Evolutionary conservation across 2,329 filamentous ascomycete genomes (phyloP), one percentile per base, ranked within the genome.

Genomic region (Hymenoscyphus fraxineus): DNA sequence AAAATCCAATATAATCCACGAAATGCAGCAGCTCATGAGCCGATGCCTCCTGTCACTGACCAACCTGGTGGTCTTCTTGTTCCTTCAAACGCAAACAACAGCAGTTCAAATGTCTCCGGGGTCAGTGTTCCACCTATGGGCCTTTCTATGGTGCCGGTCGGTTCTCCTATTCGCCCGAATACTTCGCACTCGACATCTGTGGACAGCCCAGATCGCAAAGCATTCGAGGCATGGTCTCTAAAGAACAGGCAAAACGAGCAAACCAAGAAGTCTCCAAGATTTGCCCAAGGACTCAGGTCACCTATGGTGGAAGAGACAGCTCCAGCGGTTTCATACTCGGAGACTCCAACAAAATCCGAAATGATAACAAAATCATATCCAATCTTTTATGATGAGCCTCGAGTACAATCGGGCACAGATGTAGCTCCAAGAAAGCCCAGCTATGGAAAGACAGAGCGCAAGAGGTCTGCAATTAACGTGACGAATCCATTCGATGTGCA

Each of bases 1-100:
- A 66, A 60, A 15, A 61, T 65, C 40, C 65, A 64, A 32, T 69
- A 64, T 44, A 67, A 67, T 27, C 67, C 67, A n/a, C 62, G 62
- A n/a, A 66, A 66, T 6, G 9, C 35, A 44, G 64, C 62, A 10
- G 59, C 64, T 13, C 58, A 65, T 58, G 39, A 44, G 22, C 62
- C 62, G 13, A 38, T 44, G 5, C 63, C 67, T 22, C 27, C 62
- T 1, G 9, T n/a, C 9, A 35, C 39, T 15, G 10, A 16, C 12
- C 2, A 16, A 61, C 32, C 15, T 10, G 27, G 38, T 10, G 47
- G 55, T 12, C n/a, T 54, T 39, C 35, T 38, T 22, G 19, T 22
- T 12, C 22, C 44, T 51, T 51, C 44, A 19, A n/a, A n/a, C 6
- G n/a, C 44, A 51, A 22, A 27, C 19, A 51, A 51, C n/a, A 51